phyloP scores from a whole-genome alignment of 768 basidiomycete species.

The Auricularia sp. region DNA sequence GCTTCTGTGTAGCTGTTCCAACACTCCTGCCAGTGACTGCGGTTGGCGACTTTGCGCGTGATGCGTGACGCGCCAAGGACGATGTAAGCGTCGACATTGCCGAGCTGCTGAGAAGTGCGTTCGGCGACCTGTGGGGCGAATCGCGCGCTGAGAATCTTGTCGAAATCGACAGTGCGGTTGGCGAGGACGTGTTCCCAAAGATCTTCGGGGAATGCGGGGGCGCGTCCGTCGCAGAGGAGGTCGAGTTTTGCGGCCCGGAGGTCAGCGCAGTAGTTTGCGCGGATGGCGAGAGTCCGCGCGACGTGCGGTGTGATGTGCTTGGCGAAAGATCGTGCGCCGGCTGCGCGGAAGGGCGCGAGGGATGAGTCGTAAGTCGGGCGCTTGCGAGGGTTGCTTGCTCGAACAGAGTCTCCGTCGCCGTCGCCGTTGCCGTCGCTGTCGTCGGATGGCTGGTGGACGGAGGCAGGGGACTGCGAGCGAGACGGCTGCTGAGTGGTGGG shows the following conservation, averaged over 20 bases:
- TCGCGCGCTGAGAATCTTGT: conserved; percentile 4
- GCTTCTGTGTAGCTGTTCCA: not conserved
- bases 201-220: conserved; percentile 7
- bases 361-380: no score
- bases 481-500: no score
- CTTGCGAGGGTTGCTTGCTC: no score
- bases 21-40: not conserved
- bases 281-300: not conserved
- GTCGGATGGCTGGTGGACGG: no score
- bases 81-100: not conserved
- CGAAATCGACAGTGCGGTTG: conserved; percentile 7
- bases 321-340: no score
- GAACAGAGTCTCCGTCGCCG: no score
- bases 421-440: no score
- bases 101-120: not conserved
- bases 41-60: not conserved
- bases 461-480: no score
- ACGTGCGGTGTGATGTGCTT: no score
- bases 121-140: not conserved
- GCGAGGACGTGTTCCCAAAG: conserved; percentile 9
- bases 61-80: not conserved
- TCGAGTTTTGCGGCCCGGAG: not conserved
- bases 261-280: not conserved
- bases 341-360: no score
- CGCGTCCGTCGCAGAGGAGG: not conserved